Evolutionary conservation across 2,329 filamentous ascomycete species (phyloP).

Genomic region (Penicillium sp.): DNA sequence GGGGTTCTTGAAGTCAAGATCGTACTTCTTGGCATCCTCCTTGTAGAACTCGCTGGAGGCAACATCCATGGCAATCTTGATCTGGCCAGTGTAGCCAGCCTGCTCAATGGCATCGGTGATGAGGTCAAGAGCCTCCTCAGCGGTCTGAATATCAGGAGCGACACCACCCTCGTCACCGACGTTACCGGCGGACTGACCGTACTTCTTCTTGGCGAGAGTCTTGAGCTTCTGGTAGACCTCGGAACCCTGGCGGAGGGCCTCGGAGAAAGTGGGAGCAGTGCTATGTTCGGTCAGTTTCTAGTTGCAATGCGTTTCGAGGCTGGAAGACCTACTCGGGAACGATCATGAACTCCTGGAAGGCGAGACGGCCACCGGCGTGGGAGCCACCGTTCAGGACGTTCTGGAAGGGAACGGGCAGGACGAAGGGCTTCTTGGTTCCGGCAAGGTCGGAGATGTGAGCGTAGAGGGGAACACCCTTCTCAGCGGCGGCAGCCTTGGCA

Average conservation of each 20-base stretch:
- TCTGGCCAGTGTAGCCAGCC: constrained; percentile 91
- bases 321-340: constrained; percentile 67
- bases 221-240: constrained; percentile 99
- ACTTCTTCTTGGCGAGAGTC: constrained; percentile 97
- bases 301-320: background rate
- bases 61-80: constrained; percentile 99
- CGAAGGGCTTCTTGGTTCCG: constrained; percentile 87
- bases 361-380: constrained; percentile 93
- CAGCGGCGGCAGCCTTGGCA: constrained; percentile 84
- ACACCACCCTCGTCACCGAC: constrained; percentile 99
- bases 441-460: constrained; percentile 84
- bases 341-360: constrained; percentile 97
- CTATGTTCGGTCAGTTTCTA: constrained; percentile 42
- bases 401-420: constrained; percentile 88
- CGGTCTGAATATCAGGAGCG: constrained; percentile 95
- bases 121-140: constrained; percentile 94
- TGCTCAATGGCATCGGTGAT: constrained; percentile 92
- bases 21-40: constrained; percentile 95
- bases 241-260: constrained; percentile 92
- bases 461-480: constrained; percentile 85
- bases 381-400: constrained; percentile 93
- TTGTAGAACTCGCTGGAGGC: constrained; percentile 99
- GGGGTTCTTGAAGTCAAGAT: constrained; percentile 99
- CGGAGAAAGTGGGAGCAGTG: constrained; percentile 83
- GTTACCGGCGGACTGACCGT: constrained; percentile 97